Evolutionary conservation across 1,284 basidiomycete species (phyloP).

Genomic region (Tremellales sp.): DNA sequence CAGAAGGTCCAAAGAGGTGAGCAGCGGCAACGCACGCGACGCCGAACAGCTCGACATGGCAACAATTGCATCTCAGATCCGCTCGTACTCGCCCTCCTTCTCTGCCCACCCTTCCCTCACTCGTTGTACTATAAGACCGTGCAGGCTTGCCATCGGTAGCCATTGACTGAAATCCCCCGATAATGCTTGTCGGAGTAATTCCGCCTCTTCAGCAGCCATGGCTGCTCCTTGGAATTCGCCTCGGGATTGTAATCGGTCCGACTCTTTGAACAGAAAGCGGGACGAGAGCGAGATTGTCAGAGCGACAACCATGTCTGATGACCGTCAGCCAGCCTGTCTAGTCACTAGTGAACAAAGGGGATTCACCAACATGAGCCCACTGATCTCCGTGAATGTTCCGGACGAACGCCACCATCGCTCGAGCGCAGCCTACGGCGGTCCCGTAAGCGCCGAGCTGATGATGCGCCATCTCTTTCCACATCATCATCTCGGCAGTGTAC

Average conservation of each 20-base stretch:
- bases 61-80: slow-evolving; percentile 16
- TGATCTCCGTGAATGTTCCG: slow-evolving; percentile 14
- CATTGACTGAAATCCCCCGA: slow-evolving; percentile 21
- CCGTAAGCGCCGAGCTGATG: slow-evolving; percentile 21
- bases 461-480: slow-evolving; percentile 31
- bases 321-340: background rate
- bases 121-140: slow-evolving; percentile 25
- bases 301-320: slow-evolving; percentile 27
- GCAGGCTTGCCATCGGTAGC: slow-evolving; percentile 28
- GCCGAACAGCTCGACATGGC: background rate
- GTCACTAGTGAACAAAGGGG: background rate
- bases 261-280: slow-evolving; percentile 33
- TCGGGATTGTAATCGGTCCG: slow-evolving; percentile 10
- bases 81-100: slow-evolving; percentile 38
- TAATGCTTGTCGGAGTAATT: slow-evolving; percentile 19
- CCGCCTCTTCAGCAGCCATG: slow-evolving; percentile 25
- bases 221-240: slow-evolving; percentile 13
- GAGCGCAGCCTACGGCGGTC: slow-evolving; percentile 26
- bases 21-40: background rate
- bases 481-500: slow-evolving; percentile 34
- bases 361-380: slow-evolving; percentile 33
- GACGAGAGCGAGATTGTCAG: slow-evolving; percentile 27
- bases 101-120: slow-evolving; percentile 31
- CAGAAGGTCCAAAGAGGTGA: no score
- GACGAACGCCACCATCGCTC: slow-evolving; percentile 25